phyloP scores from a whole-genome alignment of 2,329 filamentous ascomycete species.

The Colletotrichum caudatum region DNA sequence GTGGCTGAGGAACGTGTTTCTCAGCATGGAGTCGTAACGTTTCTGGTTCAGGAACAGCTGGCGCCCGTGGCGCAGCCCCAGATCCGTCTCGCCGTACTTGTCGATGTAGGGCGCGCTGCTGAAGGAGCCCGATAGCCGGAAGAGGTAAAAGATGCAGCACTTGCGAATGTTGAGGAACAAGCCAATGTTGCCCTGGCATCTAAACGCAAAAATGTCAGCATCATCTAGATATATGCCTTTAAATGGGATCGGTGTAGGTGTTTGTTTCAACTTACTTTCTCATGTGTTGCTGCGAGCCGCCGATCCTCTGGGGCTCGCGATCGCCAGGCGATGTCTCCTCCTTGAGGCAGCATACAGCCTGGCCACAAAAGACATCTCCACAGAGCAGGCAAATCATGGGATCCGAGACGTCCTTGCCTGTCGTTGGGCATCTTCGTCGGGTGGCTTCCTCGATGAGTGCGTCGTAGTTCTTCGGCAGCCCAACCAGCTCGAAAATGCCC shows the following conservation, averaged over 20 bases:
- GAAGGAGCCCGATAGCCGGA: conserved; percentile 85
- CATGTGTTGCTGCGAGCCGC: conserved; percentile 93
- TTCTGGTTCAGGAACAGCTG: conserved; percentile 95
- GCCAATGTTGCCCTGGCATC: conserved; percentile 90
- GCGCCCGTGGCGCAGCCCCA: conserved; percentile 86
- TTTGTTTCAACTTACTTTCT: conserved; percentile 72
- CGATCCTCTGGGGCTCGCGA: conserved; percentile 66
- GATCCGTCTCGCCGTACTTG: conserved; percentile 93
- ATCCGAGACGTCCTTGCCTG: conserved; percentile 90
- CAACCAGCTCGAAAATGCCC: conserved; percentile 92
- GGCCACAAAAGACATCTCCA: conserved; percentile 95
- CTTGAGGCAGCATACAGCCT: conserved; percentile 90
- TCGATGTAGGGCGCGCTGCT: conserved; percentile 93
- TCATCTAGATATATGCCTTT: not conserved
- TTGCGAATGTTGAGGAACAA: conserved; percentile 97
- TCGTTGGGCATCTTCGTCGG: conserved; percentile 84
- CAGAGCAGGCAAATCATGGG: conserved; percentile 94
- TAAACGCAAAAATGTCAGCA: conserved; percentile 50
- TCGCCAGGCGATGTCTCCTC: conserved; percentile 61
- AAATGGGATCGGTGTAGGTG: not conserved
- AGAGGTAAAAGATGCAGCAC: conserved; percentile 90
- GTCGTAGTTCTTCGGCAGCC: conserved; percentile 92
- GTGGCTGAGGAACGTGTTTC: conserved; percentile 88
- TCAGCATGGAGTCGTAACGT: conserved; percentile 88
- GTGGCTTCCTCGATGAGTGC: conserved; percentile 93